These are phyloP conservation scores for Metarhizium sp. DNA, from an alignment of 2,329 filamentous ascomycete species.

Conservation along the genomic window DNA sequence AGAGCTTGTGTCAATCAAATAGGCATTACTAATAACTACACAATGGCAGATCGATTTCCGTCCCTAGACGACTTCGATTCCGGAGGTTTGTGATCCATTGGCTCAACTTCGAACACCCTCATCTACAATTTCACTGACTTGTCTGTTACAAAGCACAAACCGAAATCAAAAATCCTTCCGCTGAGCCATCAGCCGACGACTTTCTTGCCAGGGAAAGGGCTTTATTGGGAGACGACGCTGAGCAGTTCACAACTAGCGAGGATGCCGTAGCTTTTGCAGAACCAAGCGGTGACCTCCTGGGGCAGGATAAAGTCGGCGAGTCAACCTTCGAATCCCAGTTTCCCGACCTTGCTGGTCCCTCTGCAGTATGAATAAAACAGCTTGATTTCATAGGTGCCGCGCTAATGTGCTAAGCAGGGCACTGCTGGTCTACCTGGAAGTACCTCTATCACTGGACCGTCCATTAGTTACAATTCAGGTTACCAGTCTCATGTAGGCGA, in stretches of 20 bases:
- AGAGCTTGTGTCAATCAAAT: not conserved
- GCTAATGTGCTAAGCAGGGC: conserved; percentile 15
- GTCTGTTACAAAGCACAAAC: conserved; percentile 49
- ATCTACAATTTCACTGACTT: conserved; percentile 3
- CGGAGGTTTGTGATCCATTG: conserved; percentile 35
- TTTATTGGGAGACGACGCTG: conserved; percentile 81
- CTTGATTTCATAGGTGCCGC: not conserved
- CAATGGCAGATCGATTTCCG: conserved; percentile 71
- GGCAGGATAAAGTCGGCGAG: conserved; percentile 49
- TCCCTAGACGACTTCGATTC: conserved; percentile 71
- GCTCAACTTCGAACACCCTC: conserved; percentile 4
- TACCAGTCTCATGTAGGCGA: conserved; percentile 48
- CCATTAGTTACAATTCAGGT: conserved; percentile 53
- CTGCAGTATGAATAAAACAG: conserved; percentile 19
- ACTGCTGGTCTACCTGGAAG: conserved; percentile 18
- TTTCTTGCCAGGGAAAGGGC: conserved; percentile 91
- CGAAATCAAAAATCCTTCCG: conserved; percentile 48
- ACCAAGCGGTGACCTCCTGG: conserved; percentile 60
- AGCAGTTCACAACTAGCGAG: conserved; percentile 73
- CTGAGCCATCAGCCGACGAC: conserved; percentile 59
- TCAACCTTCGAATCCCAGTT: conserved; percentile 76
- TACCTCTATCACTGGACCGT: conserved; percentile 60
- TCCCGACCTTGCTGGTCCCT: conserved; percentile 56
- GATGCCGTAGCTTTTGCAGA: conserved; percentile 59
- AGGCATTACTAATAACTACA: conserved; percentile 10